These are phyloP conservation scores for Blastomyces parvus DNA, from an alignment of 2,329 filamentous ascomycete genomes.

Conservation along the genomic window DNA sequence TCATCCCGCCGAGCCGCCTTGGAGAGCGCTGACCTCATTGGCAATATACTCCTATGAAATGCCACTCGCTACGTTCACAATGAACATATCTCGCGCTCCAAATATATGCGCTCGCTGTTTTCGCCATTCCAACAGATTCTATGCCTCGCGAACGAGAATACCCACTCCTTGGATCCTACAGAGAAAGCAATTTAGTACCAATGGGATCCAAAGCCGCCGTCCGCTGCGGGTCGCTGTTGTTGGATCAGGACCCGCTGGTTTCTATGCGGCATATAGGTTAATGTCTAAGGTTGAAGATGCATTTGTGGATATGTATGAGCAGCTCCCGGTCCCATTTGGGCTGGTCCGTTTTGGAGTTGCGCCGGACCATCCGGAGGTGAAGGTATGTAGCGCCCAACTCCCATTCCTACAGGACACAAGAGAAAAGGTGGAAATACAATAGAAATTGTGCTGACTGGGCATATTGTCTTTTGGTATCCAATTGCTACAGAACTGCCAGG, in stretches of 20 bases:
- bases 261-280: conserved; percentile 83
- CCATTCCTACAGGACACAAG: neutral
- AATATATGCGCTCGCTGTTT: conserved; percentile 14
- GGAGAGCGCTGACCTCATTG: conserved; percentile 10
- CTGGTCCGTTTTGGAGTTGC: conserved; percentile 90
- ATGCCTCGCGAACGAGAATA: neutral
- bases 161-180: neutral
- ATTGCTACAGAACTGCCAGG: conserved; percentile 69
- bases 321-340: conserved; percentile 83
- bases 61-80: conserved; percentile 11
- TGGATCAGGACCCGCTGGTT: conserved; percentile 89
- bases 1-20: conserved; percentile 2
- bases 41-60: conserved; percentile 7
- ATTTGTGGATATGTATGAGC: conserved; percentile 90
- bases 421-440: conserved; percentile 4
- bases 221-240: conserved; percentile 76
- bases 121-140: neutral
- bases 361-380: conserved; percentile 97
- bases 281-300: conserved; percentile 64
- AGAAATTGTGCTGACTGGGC: neutral
- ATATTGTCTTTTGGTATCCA: neutral
- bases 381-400: conserved; percentile 48
- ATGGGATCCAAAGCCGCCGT: conserved; percentile 26
- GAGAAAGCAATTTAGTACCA: conserved; percentile 13
- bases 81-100: conserved; percentile 16